Conservation (phyloP, 2,329 filamentous ascomycete species). For the Beauveria brongniartii region DNA sequence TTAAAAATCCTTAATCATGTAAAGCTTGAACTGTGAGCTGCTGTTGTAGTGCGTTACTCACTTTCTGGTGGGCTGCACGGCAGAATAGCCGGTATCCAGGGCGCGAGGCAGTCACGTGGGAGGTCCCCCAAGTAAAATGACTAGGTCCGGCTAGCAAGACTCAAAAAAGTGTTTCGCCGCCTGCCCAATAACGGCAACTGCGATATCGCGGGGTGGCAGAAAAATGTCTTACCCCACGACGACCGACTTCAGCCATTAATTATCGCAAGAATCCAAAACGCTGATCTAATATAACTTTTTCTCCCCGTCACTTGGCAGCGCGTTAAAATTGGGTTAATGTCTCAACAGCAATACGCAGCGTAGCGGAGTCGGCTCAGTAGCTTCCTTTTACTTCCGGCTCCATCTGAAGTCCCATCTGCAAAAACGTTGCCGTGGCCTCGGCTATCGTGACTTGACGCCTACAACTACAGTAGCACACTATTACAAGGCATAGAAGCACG, state of each 20-base stretch:
- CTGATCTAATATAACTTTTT: not conserved
- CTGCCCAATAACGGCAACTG: not conserved
- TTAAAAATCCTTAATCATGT: no score
- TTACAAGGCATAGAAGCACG: no score
- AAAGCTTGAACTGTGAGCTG: no score
- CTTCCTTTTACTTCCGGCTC: not conserved
- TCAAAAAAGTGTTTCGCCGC: no score
- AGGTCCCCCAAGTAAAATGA: no score
- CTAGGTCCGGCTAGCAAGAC: no score
- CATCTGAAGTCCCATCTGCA: not conserved
- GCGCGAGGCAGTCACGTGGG: no score
- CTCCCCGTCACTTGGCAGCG: not conserved
- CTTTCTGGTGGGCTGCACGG: no score
- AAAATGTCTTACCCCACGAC: slow-evolving; percentile 1
- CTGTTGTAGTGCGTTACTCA: no score
- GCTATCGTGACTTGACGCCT: not conserved
- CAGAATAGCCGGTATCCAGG: no score
- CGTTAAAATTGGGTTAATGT: not conserved
- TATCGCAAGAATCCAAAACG: no score
- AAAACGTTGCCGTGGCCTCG: not conserved
- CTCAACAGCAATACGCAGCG: not conserved
- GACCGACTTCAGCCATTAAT: not conserved
- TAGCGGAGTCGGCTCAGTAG: slow-evolving; percentile 6
- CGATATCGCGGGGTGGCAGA: slow-evolving; percentile 10
- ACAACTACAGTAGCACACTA: not conserved